Evolutionary conservation across 352 stramenopile species (phyloP).

Genomic region (Blastocystis sp.): DNA sequence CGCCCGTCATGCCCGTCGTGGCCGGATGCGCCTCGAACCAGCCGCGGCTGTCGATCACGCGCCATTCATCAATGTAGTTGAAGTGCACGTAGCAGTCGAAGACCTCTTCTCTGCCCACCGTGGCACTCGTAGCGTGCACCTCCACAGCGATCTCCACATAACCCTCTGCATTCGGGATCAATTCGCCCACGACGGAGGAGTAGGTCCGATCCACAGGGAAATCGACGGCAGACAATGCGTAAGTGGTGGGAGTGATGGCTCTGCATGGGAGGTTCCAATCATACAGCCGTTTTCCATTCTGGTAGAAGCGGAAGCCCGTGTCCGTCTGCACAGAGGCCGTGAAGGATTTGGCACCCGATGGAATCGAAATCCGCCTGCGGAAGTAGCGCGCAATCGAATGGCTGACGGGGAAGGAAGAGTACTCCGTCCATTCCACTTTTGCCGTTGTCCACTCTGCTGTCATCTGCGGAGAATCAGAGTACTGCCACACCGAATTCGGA

Average conservation of each 20-base stretch:
- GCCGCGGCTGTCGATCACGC: not conserved
- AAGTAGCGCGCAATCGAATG: slow-evolving; percentile 55
- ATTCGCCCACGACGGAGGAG: not conserved
- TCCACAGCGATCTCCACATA: slow-evolving; percentile 36
- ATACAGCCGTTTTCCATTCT: slow-evolving; percentile 8
- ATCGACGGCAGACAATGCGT: not conserved
- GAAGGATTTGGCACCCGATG: not conserved
- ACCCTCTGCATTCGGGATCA: not conserved
- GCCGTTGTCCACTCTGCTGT: slow-evolving; percentile 23
- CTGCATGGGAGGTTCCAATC: not conserved
- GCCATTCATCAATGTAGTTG: not conserved
- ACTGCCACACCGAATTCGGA: slow-evolving; percentile 10
- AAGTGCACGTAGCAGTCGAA: slow-evolving; percentile 26
- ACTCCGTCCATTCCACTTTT: not conserved
- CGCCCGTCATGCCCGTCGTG: not conserved
- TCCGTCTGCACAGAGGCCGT: slow-evolving; percentile 15
- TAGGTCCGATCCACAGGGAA: not conserved
- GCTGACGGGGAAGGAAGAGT: not conserved
- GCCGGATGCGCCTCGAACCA: too few relatives aligned
- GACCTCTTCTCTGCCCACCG: not conserved
- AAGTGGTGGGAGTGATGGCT: not conserved
- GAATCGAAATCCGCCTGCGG: not conserved
- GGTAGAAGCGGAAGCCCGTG: slow-evolving; percentile 43
- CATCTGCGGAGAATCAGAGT: not conserved
- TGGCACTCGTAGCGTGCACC: slow-evolving; percentile 19